Evolutionary conservation across 441 rosid species (phyloP).

Genomic region (Viola pubescens): DNA sequence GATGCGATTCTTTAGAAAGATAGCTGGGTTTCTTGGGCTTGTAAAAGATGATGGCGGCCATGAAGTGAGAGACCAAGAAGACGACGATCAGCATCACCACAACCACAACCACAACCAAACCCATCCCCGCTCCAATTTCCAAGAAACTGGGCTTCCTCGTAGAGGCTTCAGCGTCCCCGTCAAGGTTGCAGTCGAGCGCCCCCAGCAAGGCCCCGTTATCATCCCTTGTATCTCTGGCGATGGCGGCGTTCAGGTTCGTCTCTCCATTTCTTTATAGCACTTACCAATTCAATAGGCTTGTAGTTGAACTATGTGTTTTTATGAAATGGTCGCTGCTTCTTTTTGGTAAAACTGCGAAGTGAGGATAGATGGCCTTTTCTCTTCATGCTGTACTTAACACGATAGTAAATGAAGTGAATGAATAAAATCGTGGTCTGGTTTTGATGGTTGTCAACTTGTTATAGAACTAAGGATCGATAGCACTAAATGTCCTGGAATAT

Average conservation of each 20-base stretch:
- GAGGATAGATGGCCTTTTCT: too few species aligned
- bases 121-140: constrained; percentile 22
- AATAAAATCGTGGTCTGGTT: too few species aligned
- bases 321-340: background rate
- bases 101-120: constrained; percentile 17
- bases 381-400: too few species aligned
- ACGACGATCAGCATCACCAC: constrained; percentile 23
- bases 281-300: too few species aligned
- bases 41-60: constrained; percentile 49
- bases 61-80: constrained; percentile 33
- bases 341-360: background rate
- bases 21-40: constrained; percentile 71
- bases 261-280: background rate
- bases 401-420: too few species aligned
- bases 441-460: too few species aligned
- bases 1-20: constrained; percentile 71
- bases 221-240: constrained; percentile 48
- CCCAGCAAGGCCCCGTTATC: constrained; percentile 46
- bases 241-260: constrained; percentile 75
- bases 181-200: constrained; percentile 58
- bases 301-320: background rate
- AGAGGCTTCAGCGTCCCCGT: constrained; percentile 73
- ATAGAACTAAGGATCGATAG: too few species aligned
- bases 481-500: too few species aligned
- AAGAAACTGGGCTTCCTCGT: constrained; percentile 57